phyloP scores from a whole-genome alignment of 805 yeast species.

The Pichia phayaonensis region DNA sequence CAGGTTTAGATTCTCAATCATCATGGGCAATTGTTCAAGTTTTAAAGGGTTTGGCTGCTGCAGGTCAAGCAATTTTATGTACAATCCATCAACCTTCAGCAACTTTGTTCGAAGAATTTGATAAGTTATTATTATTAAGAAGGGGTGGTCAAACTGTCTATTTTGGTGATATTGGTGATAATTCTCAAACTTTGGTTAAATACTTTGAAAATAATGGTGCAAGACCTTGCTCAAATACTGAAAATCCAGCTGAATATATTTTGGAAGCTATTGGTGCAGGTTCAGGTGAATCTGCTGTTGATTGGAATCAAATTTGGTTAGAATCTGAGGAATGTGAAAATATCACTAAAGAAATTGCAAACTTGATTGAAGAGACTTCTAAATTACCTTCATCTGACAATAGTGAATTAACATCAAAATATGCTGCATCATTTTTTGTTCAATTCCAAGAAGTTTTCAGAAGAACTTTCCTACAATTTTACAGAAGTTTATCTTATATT shows the following conservation, averaged over 20 bases:
- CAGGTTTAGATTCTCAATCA: constrained; percentile 52
- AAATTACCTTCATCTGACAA: constrained; percentile 8
- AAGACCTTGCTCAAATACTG: constrained; percentile 48
- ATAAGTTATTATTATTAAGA: constrained; percentile 36
- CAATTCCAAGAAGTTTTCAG: constrained; percentile 30
- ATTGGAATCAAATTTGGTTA: constrained; percentile 62
- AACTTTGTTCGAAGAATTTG: constrained; percentile 34
- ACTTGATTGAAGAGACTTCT: constrained; percentile 17
- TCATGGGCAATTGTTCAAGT: constrained; percentile 53
- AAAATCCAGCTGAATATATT: constrained; percentile 74
- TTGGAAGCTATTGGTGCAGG: constrained; percentile 74
- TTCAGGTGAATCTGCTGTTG: constrained; percentile 56
- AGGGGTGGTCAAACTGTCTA: constrained; percentile 48
- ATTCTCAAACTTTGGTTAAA: constrained; percentile 34
- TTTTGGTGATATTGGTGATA: constrained; percentile 46
- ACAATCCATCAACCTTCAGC: constrained; percentile 50
- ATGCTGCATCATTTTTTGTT: constrained; percentile 40
- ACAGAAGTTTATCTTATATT: constrained; percentile 43
- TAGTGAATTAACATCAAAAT: constrained; percentile 19
- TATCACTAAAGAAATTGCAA: constrained; percentile 25
- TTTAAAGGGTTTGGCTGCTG: constrained; percentile 39
- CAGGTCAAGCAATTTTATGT: constrained; percentile 53
- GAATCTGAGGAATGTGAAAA: constrained; percentile 23
- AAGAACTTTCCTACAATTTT: constrained; percentile 36
- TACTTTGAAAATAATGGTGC: constrained; percentile 56